Conservation (phyloP, 176 grass and related monocot genomes). For the Oryza brachyantha region DNA sequence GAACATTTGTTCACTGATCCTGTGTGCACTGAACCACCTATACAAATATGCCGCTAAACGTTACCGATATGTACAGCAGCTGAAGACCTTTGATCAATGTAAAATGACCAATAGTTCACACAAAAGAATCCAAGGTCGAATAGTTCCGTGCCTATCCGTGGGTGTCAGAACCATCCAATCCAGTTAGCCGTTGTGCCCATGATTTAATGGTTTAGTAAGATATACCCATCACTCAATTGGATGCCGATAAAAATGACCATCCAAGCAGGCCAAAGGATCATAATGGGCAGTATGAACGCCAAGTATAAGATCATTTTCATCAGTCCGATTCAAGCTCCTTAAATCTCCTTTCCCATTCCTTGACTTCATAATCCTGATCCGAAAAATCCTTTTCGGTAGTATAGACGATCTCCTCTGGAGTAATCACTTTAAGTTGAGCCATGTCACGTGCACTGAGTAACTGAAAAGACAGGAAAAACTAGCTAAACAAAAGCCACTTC, state of each 20-base stretch:
- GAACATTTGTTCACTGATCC: conserved; percentile 17
- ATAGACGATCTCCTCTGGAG: conserved; percentile 74
- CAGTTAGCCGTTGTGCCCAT: conserved; percentile 24
- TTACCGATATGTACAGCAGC: conserved; percentile 37
- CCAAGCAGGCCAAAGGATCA: conserved; percentile 25
- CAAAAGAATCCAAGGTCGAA: conserved; percentile 26
- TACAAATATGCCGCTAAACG: conserved; percentile 27
- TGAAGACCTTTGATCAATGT: not conserved
- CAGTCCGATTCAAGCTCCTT: conserved; percentile 66
- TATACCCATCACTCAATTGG: conserved; percentile 20
- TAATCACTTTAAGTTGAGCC: conserved; percentile 70
- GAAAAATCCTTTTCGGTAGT: conserved; percentile 67
- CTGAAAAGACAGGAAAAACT: conserved; percentile 45
- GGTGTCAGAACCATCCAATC: conserved; percentile 7
- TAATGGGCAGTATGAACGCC: conserved; percentile 14
- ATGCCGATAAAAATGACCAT: conserved; percentile 31
- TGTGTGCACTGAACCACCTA: conserved; percentile 9
- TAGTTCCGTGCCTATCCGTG: not conserved
- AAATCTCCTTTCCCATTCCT: conserved; percentile 79
- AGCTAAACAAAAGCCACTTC: conserved; percentile 10
- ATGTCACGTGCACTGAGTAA: conserved; percentile 88
- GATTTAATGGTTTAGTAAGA: conserved; percentile 36
- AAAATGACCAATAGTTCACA: conserved; percentile 25
- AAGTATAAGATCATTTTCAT: conserved; percentile 31
- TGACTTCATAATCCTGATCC: conserved; percentile 93